A percentile compares a stretch with the other conserved stretches of the same genome.
phyloP scores from a whole-genome alignment of 2,329 filamentous ascomycete species.

The Aspergillus ibericus region DNA sequence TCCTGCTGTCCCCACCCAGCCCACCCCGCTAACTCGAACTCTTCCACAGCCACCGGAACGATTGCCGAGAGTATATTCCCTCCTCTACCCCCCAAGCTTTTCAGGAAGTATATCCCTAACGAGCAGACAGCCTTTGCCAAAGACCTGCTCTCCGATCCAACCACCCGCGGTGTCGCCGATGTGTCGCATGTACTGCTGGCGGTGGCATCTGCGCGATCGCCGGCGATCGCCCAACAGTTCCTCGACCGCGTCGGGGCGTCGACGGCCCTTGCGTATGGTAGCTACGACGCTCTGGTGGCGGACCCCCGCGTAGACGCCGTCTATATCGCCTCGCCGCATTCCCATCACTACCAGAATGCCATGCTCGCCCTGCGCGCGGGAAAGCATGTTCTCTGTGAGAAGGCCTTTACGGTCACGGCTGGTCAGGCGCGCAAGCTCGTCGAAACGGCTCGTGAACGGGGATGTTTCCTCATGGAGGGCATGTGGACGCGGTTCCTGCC shows the following conservation, averaged over 20 bases:
- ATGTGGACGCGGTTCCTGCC: conserved; percentile 16
- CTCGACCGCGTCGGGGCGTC: conserved; percentile 19
- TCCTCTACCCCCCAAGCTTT: background rate
- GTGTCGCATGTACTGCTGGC: background rate
- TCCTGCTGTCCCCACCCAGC: too few relatives aligned
- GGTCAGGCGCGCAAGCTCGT: conserved; percentile 49
- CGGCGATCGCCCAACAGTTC: conserved; percentile 50
- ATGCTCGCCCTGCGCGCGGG: conserved; percentile 49
- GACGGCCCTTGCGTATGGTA: conserved; percentile 1
- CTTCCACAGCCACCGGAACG: background rate
- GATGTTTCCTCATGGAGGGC: conserved; percentile 15
- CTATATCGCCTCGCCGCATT: conserved; percentile 32
- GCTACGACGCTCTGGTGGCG: conserved; percentile 16
- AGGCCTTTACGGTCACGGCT: conserved; percentile 51
- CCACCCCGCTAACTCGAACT: background rate
- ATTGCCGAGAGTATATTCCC: background rate
- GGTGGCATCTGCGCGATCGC: conserved; percentile 15
- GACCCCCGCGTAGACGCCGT: conserved; percentile 29
- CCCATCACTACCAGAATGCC: conserved; percentile 46
- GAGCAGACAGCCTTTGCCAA: background rate
- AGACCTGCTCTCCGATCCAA: background rate
- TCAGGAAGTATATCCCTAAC: too few relatives aligned
- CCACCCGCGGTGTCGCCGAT: background rate
- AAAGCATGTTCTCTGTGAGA: conserved; percentile 59
- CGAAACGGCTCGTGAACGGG: conserved; percentile 29